Evolutionary conservation across 2,329 filamentous ascomycete species (phyloP).

Genomic region (Ascochyta pisi): DNA sequence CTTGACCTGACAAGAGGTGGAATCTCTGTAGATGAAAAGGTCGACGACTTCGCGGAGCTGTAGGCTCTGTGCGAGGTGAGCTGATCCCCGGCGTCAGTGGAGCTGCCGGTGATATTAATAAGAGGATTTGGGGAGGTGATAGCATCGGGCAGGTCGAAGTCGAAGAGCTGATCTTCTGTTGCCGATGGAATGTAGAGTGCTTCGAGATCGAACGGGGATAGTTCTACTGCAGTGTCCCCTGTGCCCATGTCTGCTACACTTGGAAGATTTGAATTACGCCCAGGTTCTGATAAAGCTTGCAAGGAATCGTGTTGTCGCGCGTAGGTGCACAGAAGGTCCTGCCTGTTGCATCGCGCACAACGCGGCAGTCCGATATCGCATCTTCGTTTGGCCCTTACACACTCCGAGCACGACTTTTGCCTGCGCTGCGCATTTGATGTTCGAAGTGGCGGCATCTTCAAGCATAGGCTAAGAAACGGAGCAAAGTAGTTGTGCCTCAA

Average conservation of each 20-base stretch:
- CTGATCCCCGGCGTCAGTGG: not conserved
- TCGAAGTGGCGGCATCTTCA: slow-evolving; percentile 51
- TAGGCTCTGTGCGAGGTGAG: not conserved
- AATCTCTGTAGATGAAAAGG: slow-evolving; percentile 22
- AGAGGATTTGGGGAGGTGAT: slow-evolving; percentile 62
- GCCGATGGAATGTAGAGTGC: slow-evolving; percentile 6
- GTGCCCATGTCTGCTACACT: slow-evolving; percentile 31
- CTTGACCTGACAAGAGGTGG: slow-evolving; percentile 30
- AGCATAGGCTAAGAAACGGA: not conserved
- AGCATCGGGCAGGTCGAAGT: slow-evolving; percentile 7
- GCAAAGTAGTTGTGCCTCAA: too few species aligned
- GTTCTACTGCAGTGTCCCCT: slow-evolving; percentile 22
- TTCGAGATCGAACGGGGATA: slow-evolving; percentile 13
- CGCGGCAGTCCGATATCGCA: slow-evolving; percentile 61
- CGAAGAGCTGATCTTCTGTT: not conserved
- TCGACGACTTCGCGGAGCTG: not conserved
- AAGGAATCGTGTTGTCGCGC: slow-evolving; percentile 25
- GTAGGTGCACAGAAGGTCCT: slow-evolving; percentile 59
- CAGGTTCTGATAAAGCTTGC: not conserved
- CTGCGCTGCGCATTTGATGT: slow-evolving; percentile 33
- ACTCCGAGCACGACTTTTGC: slow-evolving; percentile 64
- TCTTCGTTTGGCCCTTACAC: slow-evolving; percentile 64
- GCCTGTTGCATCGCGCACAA: slow-evolving; percentile 61
- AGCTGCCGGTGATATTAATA: slow-evolving; percentile 21
- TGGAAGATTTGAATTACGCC: slow-evolving; percentile 30